Conservation (phyloP, 257 asterid species). For the Orobanche coerulescens region DNA sequence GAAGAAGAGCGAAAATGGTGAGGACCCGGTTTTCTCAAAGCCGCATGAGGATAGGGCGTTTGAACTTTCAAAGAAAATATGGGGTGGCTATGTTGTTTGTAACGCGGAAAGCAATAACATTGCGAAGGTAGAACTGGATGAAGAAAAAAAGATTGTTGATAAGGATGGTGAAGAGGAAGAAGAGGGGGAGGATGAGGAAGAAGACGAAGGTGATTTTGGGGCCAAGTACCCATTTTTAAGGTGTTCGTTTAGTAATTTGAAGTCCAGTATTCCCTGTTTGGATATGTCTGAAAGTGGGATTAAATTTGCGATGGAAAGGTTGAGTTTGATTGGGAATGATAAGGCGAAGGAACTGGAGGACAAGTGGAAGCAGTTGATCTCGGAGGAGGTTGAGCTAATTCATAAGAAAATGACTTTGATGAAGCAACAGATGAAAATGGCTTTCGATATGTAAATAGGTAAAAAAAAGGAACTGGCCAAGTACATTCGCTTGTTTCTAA, state of each 20-base stretch:
- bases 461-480: slow-evolving; percentile 2
- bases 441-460: slow-evolving; percentile 23
- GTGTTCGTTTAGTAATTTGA: slow-evolving; percentile 22
- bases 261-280: slow-evolving; percentile 9
- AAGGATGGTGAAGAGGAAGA: slow-evolving; percentile 4
- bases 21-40: slow-evolving; percentile 34
- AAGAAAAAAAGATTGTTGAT: no score
- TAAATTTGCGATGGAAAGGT: slow-evolving; percentile 25
- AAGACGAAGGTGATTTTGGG: slow-evolving; percentile 25
- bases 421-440: slow-evolving; percentile 31
- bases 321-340: slow-evolving; percentile 31
- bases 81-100: slow-evolving; percentile 33
- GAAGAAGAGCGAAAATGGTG: slow-evolving; percentile 30
- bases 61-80: slow-evolving; percentile 40
- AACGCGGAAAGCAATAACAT: slow-evolving; percentile 6
- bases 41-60: slow-evolving; percentile 32
- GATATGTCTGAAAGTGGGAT: slow-evolving; percentile 1
- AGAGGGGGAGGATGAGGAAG: slow-evolving; percentile 16
- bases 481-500: not conserved
- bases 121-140: slow-evolving; percentile 10
- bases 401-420: slow-evolving; percentile 33
- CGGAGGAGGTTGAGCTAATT: slow-evolving; percentile 32
- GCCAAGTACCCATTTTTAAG: slow-evolving; percentile 32
- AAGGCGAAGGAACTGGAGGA: slow-evolving; percentile 49
- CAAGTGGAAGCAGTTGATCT: slow-evolving; percentile 45